Evolutionary conservation across 768 basidiomycete genomes (phyloP), one percentile per base, ranked within the genome.

Genomic region (Mrakia gelida): DNA sequence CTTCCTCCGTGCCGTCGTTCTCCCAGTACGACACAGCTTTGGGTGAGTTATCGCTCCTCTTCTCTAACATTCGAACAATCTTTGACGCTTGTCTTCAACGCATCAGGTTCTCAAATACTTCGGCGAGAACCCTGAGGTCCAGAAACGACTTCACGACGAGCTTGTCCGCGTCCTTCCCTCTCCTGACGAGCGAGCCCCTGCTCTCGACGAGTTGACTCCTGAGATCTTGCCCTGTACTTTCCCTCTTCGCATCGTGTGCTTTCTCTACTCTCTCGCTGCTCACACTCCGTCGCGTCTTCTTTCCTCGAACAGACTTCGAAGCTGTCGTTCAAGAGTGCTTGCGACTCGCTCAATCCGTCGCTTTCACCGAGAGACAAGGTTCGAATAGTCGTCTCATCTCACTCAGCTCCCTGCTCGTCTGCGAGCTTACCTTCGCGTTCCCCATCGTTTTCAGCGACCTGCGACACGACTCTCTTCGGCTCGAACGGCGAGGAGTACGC

Each of bases 241-340:
- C 38, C 7, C 8, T 7, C 9, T 21, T 49, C 45, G 2, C 9
- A 49, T n/a, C 38, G 38, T 38, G 4, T 8, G 8, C 38, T 8
- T 38, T 38, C 8, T 38, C 38, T 38, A 38, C 38, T 38, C 4
- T 1, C 5, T 45, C 45, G 45, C 1, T 45, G 45, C 45, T 45
- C 11, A 45, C 45, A 16, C 45, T 13, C 11, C 11, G 45, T 45
- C 45, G 45, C 45, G 5, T 45, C 11, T 13, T 65, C 63, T 3
- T 26, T 15, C 34, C 9, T 62, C 32, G 23, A 32, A 2, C 56
- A 74, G 73, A 74, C 41, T 56, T 74, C 21, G 73, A 74, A 32
- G 73, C 73, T 11, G 73, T 74, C 26, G 59, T 76, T 21, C 68
- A 76, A n/a, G 75, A 76, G 28, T 45, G 32, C 13, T 65, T 56